Base-by-base conservation (phyloP, 331 rosid genomes). In the Stylosanthes scabra region DNA sequence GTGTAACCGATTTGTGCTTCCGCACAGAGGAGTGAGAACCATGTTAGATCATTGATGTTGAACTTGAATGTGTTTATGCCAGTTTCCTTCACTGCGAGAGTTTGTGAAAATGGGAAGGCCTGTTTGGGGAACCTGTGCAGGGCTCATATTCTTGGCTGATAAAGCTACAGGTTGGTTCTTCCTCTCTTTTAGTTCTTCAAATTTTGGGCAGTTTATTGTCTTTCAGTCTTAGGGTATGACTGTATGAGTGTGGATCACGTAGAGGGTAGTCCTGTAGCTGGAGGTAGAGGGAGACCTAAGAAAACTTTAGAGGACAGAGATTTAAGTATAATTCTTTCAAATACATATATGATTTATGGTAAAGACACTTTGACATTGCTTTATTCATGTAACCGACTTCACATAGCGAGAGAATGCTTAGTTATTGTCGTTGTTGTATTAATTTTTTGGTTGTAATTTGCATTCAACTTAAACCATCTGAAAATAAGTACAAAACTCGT, bases 71-170 rank as follows among this genome's bases (percentile, higher is more conserved):
- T 62, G 62, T 72, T 56, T 31, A 31, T 69, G 39, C 59, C 79
- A 94, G 99, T 91, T 94, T 88, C 99, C 99, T 51, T 85, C 99
- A 3, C 61, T 94, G 78, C 84, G 97, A 29, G 97, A 91, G 84
- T 94, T 94, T 77, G 99, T 94, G 39, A 79, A 83, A 79, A 70
- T 84, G 86, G 97, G 97, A 72, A 94, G 84, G 85, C 99, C 99
- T 76, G 97, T 94, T 47, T 94, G 99, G 99, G 97, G 99, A 79
- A 94, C 97, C 66, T 94, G 99, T 84, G 99, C 97, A 11, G 97
- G 99, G 74, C 99, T 94, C 42, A 91, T 91, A 71, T 94, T 94
- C 85, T 80, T 91, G 83, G 99, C 99, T 54, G 42, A 91, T 74
- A 91, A 85, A 61, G 97, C 99, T 55, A 41, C 74, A 74, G 97